These are phyloP conservation scores for Kodamaea anthophila DNA, from an alignment of 1,139 yeast species.

Conservation along the genomic window DNA sequence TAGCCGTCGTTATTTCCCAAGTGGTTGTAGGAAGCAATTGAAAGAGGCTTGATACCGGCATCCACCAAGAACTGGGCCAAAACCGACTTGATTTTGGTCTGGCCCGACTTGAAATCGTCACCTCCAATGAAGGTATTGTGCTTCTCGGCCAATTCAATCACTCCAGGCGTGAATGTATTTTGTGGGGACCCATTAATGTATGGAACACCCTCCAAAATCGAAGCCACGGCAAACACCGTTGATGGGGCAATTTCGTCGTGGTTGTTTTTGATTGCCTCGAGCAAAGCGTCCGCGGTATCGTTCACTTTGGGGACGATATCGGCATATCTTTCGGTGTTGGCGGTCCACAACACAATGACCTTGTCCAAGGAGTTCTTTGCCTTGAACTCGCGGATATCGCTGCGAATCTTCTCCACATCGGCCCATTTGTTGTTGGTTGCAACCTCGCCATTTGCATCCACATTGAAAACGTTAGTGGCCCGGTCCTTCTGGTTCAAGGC, in stretches of 20 bases:
- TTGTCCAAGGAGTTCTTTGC: slow-evolving; percentile 67
- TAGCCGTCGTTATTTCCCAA: slow-evolving; percentile 95
- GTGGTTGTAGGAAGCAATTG: slow-evolving; percentile 93
- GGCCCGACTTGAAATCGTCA: slow-evolving; percentile 96
- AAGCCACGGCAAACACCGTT: slow-evolving; percentile 87
- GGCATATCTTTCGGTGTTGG: slow-evolving; percentile 92
- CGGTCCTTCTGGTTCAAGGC: slow-evolving; percentile 92
- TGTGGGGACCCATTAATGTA: slow-evolving; percentile 97
- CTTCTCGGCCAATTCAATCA: slow-evolving; percentile 80
- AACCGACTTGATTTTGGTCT: slow-evolving; percentile 91
- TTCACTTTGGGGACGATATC: slow-evolving; percentile 74
- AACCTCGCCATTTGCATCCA: slow-evolving; percentile 45
- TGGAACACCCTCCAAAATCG: slow-evolving; percentile 80
- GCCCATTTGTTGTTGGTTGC: slow-evolving; percentile 70
- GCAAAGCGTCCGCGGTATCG: slow-evolving; percentile 78
- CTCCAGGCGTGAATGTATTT: slow-evolving; percentile 95
- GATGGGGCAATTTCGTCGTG: slow-evolving; percentile 88
- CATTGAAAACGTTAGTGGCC: slow-evolving; percentile 79
- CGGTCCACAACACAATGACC: slow-evolving; percentile 92
- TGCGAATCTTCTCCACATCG: slow-evolving; percentile 82
- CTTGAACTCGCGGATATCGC: slow-evolving; percentile 79
- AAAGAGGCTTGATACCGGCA: slow-evolving; percentile 93
- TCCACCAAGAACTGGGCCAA: slow-evolving; percentile 93
- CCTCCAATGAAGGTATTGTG: slow-evolving; percentile 83
- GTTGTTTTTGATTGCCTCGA: slow-evolving; percentile 67